Conservation (phyloP, 2,329 filamentous ascomycete genomes). For the Alternaria rosae region DNA sequence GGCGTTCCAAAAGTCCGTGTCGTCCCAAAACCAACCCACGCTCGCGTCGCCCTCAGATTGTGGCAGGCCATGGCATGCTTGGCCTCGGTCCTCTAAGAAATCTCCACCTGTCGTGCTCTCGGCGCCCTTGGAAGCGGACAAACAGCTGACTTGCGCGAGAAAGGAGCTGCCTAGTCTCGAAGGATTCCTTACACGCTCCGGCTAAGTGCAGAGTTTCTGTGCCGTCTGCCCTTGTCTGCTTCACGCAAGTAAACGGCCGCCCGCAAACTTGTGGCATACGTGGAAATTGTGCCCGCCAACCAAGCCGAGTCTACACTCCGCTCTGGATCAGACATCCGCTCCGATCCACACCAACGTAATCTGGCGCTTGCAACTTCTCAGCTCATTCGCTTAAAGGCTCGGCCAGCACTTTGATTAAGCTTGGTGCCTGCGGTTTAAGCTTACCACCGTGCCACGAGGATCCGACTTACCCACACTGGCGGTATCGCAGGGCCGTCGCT, state of each 20-base stretch:
- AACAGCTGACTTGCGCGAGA: not conserved
- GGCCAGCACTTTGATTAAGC: constrained; percentile 37
- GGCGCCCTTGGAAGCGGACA: constrained; percentile 9
- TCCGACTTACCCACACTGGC: constrained; percentile 39
- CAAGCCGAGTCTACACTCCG: constrained; percentile 17
- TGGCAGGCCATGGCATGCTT: constrained; percentile 23
- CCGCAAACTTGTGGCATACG: constrained; percentile 16
- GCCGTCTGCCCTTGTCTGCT: not conserved
- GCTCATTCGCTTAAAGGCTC: constrained; percentile 30
- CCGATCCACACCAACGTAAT: constrained; percentile 45
- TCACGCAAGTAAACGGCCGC: constrained; percentile 7
- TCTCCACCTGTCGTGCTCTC: constrained; percentile 3
- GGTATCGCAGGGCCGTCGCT: constrained; percentile 22
- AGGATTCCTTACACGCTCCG: not conserved
- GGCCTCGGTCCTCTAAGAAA: constrained; percentile 30
- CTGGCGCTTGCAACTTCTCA: constrained; percentile 25
- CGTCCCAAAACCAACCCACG: constrained; percentile 13
- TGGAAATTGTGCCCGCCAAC: constrained; percentile 20
- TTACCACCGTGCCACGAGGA: constrained; percentile 42
- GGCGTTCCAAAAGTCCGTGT: constrained; percentile 24
- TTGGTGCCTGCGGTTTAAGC: constrained; percentile 44
- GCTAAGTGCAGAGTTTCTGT: not conserved
- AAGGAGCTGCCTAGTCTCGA: not conserved
- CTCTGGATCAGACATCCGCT: constrained; percentile 36
- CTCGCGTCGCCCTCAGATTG: constrained; percentile 5